A percentile compares a stretch with the other conserved stretches of the same genome.
Evolutionary conservation across 192 early-diverging fungal species (phyloP).

Genomic region (Rhizoclosmatium sp.): DNA sequence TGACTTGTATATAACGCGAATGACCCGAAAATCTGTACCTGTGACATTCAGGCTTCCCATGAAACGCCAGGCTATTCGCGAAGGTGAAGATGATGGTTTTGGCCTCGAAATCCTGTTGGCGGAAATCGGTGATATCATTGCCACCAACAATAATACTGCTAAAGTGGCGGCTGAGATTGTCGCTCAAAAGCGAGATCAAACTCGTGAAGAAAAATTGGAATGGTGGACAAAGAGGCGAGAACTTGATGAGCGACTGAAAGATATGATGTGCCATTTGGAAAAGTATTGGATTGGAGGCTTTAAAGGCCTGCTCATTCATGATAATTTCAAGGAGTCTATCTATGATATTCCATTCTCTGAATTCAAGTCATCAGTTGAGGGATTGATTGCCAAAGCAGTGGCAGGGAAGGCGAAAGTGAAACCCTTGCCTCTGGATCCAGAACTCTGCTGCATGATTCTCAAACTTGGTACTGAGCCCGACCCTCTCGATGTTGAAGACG

Average conservation of each 20-base stretch:
- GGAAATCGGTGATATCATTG: conserved; percentile 75
- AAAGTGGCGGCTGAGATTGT: conserved; percentile 46
- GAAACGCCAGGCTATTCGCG: conserved; percentile 57
- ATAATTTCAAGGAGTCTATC: conserved; percentile 28
- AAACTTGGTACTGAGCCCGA: conserved; percentile 59
- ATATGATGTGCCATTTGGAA: conserved; percentile 73
- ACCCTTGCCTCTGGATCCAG: conserved; percentile 63
- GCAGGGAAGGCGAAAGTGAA: conserved; percentile 38
- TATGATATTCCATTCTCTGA: conserved; percentile 33
- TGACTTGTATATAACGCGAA: conserved; percentile 75
- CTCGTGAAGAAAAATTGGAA: conserved; percentile 65
- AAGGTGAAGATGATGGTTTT: conserved; percentile 51
- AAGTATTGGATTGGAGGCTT: conserved; percentile 88
- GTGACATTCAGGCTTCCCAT: conserved; percentile 79
- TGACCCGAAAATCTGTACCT: conserved; percentile 46
- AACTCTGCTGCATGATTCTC: conserved; percentile 63
- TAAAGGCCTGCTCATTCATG: conserved; percentile 50
- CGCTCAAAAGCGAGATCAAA: conserved; percentile 35
- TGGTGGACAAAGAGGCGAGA: conserved; percentile 86
- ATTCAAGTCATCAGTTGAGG: conserved; percentile 61
- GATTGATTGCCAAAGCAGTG: conserved; percentile 57
- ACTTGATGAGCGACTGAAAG: conserved; percentile 74
- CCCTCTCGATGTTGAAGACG: conserved; percentile 70
- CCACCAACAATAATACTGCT: conserved; percentile 74
- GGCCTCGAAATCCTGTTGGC: conserved; percentile 59